Base-by-base conservation (phyloP, 495 filamentous ascomycete species). In the Entonaema liquescens region DNA sequence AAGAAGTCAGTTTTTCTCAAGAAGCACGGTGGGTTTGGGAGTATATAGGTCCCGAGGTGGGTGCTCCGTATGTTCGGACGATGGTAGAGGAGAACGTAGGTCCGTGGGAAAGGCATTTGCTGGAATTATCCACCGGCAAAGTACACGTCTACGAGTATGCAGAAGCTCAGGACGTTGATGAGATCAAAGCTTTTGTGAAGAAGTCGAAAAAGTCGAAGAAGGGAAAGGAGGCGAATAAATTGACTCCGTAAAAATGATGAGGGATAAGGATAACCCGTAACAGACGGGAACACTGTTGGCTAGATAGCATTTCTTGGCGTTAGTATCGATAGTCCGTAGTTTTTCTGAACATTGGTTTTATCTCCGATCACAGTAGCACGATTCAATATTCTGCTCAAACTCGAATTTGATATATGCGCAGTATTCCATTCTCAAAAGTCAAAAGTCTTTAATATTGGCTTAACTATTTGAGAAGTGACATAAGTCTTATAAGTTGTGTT, bases 51-150 rank as follows among this genome's bases (percentile, higher is more conserved):
- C 76, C 80, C 0, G 74, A 79, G n/a, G 66, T 72, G 11, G 61
- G 76, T 11, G 80, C 81, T 55, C 86, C 77, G 13, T 59, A 50
- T 62, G 47, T 71, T 36, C 72, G 54, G 68, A 75, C 68, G 15
- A 70, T 88, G 76, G 76, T 84, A 26, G 85, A 87, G 71, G 86
- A 87, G 68, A 77, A 70, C 11, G 65, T 86, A 38, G 85, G 85
- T 9, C 83, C 83, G 4, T 86, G 81, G 75, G 83, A 88, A 71
- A 74, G 79, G 40, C 77, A 80, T 60, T 59, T 88, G 21, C 68
- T 87, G 5, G 42, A 76, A 28, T 57, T 85, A 9, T 82, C 80
- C 19, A 79, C 77, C 44, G 84, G 84, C 60, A 74, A 55, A 62
- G 72, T 76, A 29, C 79, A 79, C 29, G 75, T 81, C 5, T 78